A percentile compares a stretch with the other conserved stretches of the same genome.
phyloP scores from a whole-genome alignment of 306 rosid genomes.

The Vigna radiata region DNA sequence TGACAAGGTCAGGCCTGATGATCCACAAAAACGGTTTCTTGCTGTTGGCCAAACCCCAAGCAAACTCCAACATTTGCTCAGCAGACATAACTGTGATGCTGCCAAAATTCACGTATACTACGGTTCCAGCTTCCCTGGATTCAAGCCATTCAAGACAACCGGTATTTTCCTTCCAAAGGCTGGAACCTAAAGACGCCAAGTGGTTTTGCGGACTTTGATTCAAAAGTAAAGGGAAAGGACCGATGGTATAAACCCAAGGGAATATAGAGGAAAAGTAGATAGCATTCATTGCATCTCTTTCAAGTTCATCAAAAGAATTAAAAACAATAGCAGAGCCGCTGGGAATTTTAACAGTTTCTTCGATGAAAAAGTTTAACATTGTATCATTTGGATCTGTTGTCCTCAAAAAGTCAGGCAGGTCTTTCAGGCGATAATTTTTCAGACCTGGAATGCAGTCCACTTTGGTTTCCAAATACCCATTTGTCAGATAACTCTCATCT shows the following conservation, averaged over 20 bases:
- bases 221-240: conserved; percentile 30
- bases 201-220: conserved; percentile 27
- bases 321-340: conserved; percentile 5
- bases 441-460: conserved; percentile 32
- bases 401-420: conserved; percentile 20
- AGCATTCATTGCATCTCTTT: background rate
- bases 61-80: conserved; percentile 29
- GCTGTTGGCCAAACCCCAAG: conserved; percentile 47
- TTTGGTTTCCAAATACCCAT: conserved; percentile 30
- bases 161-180: conserved; percentile 40
- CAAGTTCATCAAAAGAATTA: conserved; percentile 8
- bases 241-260: conserved; percentile 29
- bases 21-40: conserved; percentile 44
- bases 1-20: conserved; percentile 50
- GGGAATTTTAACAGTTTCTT: background rate
- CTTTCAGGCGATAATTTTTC: conserved; percentile 28
- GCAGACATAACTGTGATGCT: background rate
- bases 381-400: conserved; percentile 38
- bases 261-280: background rate
- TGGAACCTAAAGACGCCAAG: conserved; percentile 1
- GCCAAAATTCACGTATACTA: conserved; percentile 27
- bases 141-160: conserved; percentile 16
- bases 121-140: background rate
- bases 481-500: conserved; percentile 36
- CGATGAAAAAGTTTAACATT: background rate